Evolutionary conservation across 179 eudicot species (phyloP).

Genomic region (Gypsophila paniculata): DNA sequence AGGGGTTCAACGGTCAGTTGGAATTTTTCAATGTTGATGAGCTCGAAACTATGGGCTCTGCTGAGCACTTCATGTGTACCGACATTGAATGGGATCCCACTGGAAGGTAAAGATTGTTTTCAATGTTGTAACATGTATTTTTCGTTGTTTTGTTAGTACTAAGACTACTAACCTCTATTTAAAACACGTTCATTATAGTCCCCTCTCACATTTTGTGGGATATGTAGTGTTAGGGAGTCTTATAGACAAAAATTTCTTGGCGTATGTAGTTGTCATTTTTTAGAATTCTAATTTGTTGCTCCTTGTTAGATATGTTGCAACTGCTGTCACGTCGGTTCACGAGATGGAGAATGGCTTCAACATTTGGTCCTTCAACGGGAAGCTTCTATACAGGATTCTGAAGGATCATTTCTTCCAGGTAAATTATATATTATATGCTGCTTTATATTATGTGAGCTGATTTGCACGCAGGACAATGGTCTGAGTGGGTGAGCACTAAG

Average conservation of each 20-base stretch:
- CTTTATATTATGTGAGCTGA: no score
- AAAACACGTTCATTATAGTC: background rate
- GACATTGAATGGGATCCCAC: conserved; percentile 99
- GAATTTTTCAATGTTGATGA: conserved; percentile 94
- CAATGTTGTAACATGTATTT: background rate
- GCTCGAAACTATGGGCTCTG: conserved; percentile 95
- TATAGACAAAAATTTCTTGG: background rate
- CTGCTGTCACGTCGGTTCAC: conserved; percentile 78
- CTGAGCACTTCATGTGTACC: conserved; percentile 96
- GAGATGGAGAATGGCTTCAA: conserved; percentile 95
- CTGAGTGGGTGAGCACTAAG: background rate
- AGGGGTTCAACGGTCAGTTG: conserved; percentile 93
- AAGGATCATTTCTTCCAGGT: conserved; percentile 95
- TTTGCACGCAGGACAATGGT: background rate
- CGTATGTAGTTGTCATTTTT: background rate
- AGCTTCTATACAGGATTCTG: conserved; percentile 60
- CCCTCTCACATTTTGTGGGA: no score
- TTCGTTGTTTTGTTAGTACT: background rate
- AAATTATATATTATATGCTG: conserved; percentile 12
- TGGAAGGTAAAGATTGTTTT: conserved; percentile 57
- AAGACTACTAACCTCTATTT: background rate
- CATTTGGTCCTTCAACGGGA: conserved; percentile 85
- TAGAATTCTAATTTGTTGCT: background rate
- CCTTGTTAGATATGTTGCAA: conserved; percentile 62
- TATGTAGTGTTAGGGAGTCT: no score